Base-by-base conservation (phyloP, 306 rosid species). In the Glycine soja region DNA sequence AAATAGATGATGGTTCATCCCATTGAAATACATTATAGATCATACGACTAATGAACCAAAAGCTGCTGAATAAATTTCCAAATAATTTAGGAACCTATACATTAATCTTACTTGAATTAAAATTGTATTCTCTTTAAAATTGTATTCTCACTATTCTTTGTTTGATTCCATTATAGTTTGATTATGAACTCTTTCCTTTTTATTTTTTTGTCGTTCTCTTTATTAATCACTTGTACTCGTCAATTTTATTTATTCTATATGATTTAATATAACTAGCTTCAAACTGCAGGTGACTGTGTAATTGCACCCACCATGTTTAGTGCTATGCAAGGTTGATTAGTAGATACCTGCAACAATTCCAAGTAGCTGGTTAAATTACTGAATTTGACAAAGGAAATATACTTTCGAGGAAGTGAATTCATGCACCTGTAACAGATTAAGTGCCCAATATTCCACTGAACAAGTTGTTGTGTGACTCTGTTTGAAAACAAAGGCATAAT, bases 391-490 rank as follows among this genome's bases (percentile, higher is more conserved):
- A 40, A 40, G 6, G 45, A 40, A 5, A 40, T 4, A 40, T 40
- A 40, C n/a, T 57, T 18, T 16, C 36, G 7, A 40, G 53, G 32
- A 57, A 58, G 19, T 75, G 34, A 34, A 36, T 16, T 57, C 65
- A 59, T 34, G 36, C 13, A 83, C 90, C 90, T 90, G 92, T 53
- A 85, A 57, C 30, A 88, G 52, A 63, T 87, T 88, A 52, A 80
- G 51, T 6, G 72, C 50, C 95, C 92, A 91, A 52, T 87, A 89
- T 53, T 15, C 40, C 24, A 1, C 59, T 8, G 88, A 91, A 82
- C 92, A 91, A 18, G 89, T 84, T 40, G 75, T 79, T 14, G 92
- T 77, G 57, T 84, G 82, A 65, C 72, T 74, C 94, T 90, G 87
- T 45, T 38, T 5, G 47, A 64, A 69, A 76, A 61, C 14, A 79